Percentiles rank a stretch among this genome's conserved stretches.
These are phyloP conservation scores for Paecilomyces dactylethromorphus DNA, from an alignment of 2,329 filamentous ascomycete genomes.

Conservation along the genomic window DNA sequence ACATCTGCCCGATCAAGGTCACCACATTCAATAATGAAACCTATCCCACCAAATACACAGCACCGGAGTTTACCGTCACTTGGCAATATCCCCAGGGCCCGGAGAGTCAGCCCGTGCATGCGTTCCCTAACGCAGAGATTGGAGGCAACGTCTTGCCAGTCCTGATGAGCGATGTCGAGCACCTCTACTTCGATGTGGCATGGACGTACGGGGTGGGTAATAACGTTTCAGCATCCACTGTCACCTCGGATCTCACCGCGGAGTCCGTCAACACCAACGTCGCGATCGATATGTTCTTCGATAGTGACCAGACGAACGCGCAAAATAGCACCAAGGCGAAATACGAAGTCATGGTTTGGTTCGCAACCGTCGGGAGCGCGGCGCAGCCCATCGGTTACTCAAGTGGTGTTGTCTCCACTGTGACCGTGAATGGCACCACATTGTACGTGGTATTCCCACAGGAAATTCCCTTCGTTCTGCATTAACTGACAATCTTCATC, in stretches of 20 bases:
- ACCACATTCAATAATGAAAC: conserved; percentile 46
- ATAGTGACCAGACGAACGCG: conserved; percentile 37
- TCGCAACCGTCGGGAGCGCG: conserved; percentile 41
- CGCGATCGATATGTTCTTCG: conserved; percentile 54
- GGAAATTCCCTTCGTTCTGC: neutral
- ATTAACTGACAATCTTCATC: neutral
- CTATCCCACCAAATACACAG: conserved; percentile 41
- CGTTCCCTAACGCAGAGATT: conserved; percentile 49
- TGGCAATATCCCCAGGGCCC: conserved; percentile 46
- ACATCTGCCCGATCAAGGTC: conserved; percentile 28
- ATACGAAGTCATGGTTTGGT: conserved; percentile 55
- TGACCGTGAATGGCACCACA: conserved; percentile 31
- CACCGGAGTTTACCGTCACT: conserved; percentile 47
- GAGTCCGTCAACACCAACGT: conserved; percentile 49
- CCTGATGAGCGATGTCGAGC: conserved; percentile 30
- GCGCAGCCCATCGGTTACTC: conserved; percentile 44
- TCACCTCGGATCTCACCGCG: conserved; percentile 24
- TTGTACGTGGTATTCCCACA: neutral
- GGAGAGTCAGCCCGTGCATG: conserved; percentile 44
- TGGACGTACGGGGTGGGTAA: conserved; percentile 49
- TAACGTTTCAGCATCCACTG: conserved; percentile 27
- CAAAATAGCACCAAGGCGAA: conserved; percentile 29
- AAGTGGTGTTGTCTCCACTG: conserved; percentile 24
- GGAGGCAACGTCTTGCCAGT: conserved; percentile 40
- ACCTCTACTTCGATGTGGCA: conserved; percentile 40